Conservation (phyloP, 1,284 basidiomycete genomes). For the Veloboletus limbatus region DNA sequence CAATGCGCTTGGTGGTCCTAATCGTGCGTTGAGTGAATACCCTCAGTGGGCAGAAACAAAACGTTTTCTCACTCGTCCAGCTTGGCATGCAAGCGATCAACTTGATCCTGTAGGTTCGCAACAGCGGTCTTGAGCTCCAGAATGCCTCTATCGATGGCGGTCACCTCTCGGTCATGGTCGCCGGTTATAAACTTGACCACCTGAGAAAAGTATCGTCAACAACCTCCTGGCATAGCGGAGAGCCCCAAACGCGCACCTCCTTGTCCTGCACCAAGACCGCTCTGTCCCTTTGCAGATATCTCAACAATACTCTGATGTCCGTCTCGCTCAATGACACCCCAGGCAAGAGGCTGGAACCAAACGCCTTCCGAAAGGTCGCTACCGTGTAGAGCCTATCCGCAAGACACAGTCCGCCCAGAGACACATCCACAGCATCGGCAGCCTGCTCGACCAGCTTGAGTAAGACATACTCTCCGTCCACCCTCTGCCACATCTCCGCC, state of each 20-base stretch:
- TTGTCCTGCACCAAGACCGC: constrained; percentile 58
- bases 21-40: neutral
- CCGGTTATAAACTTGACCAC: constrained; percentile 70
- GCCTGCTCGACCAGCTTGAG: constrained; percentile 62
- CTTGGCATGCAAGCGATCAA: constrained; percentile 61
- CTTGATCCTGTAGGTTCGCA: constrained; percentile 60
- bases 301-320: constrained; percentile 72
- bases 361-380: constrained; percentile 60
- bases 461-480: constrained; percentile 76
- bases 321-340: constrained; percentile 47
- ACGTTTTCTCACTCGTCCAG: constrained; percentile 62
- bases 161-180: constrained; percentile 49
- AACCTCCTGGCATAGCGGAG: neutral
- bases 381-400: constrained; percentile 64
- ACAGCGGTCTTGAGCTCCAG: constrained; percentile 72
- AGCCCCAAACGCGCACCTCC: constrained; percentile 46
- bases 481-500: constrained; percentile 59
- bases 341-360: constrained; percentile 47
- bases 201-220: constrained; percentile 37
- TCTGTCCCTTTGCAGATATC: constrained; percentile 77
- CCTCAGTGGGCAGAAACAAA: neutral
- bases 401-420: constrained; percentile 53
- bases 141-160: constrained; percentile 70
- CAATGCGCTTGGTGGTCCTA: constrained; percentile 69
- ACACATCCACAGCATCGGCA: constrained; percentile 56